Conservation (phyloP, 306 rosid genomes). For the Vachellia pachyceras region DNA sequence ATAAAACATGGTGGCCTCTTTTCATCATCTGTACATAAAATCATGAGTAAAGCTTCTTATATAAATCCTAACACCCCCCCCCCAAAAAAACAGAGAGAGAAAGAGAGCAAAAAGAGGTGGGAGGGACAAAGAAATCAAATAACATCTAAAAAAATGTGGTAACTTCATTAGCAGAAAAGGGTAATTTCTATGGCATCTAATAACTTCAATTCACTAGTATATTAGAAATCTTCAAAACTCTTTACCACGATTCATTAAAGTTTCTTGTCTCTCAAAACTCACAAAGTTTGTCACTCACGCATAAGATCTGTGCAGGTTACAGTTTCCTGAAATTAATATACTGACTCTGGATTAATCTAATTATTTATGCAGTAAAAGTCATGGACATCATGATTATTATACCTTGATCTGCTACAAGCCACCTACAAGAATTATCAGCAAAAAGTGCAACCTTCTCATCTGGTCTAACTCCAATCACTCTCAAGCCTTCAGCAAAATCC, state of each 20-base stretch:
- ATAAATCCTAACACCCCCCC: not conserved
- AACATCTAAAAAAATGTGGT: not conserved
- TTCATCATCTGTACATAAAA: slow-evolving; percentile 1
- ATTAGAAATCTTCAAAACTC: not conserved
- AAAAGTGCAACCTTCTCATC: slow-evolving; percentile 85
- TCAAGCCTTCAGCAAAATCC: slow-evolving; percentile 87
- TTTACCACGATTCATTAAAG: not conserved
- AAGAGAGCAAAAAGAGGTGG: too few species aligned
- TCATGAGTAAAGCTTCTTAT: not conserved
- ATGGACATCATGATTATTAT: slow-evolving; percentile 29
- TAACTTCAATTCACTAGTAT: slow-evolving; percentile 14
- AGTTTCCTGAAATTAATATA: slow-evolving; percentile 19
- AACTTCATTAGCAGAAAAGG: not conserved
- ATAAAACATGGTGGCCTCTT: slow-evolving; percentile 26
- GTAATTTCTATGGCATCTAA: slow-evolving; percentile 8
- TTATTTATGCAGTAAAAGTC: not conserved
- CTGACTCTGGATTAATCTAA: not conserved
- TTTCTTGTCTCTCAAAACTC: not conserved
- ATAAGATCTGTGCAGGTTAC: slow-evolving; percentile 16
- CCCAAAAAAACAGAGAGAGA: too few species aligned
- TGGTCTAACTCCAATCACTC: slow-evolving; percentile 79
- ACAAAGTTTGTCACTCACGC: not conserved
- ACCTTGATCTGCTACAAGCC: slow-evolving; percentile 99
- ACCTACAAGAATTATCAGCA: slow-evolving; percentile 92
- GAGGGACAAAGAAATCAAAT: not conserved